phyloP scores from a whole-genome alignment of 2,329 filamentous ascomycete genomes.

The Penicillium glabrum region DNA sequence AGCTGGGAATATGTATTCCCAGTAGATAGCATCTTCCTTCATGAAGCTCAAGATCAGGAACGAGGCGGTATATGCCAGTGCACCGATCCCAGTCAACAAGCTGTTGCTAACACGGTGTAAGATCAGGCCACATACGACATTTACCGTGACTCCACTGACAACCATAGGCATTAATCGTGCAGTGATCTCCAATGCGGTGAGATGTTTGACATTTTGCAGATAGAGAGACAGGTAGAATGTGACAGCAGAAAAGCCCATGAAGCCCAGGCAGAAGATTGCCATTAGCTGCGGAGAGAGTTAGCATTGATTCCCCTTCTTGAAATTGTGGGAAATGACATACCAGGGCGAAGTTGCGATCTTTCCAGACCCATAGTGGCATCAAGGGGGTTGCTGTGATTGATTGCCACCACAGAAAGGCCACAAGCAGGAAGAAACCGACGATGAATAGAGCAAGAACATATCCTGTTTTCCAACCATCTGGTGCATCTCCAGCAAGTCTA shows the following conservation, averaged over 20 bases:
- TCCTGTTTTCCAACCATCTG: conserved; percentile 61
- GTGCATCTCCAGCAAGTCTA: conserved; percentile 54
- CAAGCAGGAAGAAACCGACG: conserved; percentile 57
- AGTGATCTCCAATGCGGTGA: conserved; percentile 59
- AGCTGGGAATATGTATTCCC: conserved; percentile 64
- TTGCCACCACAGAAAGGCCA: conserved; percentile 64
- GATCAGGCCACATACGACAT: conserved; percentile 61
- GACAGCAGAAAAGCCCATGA: conserved; percentile 61
- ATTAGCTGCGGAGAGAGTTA: conserved; percentile 48
- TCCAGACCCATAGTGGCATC: conserved; percentile 58
- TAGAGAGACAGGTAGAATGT: conserved; percentile 66
- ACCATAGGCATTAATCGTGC: conserved; percentile 66
- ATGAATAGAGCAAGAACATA: conserved; percentile 65
- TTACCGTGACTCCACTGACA: conserved; percentile 62
- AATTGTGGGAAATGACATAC: conserved; percentile 36
- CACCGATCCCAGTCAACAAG: conserved; percentile 57
- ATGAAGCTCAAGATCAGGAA: conserved; percentile 61
- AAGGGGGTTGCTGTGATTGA: conserved; percentile 50
- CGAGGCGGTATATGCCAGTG: conserved; percentile 41
- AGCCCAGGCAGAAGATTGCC: conserved; percentile 57
- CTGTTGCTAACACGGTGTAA: conserved; percentile 66
- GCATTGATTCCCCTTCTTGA: neutral
- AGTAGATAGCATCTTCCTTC: conserved; percentile 57
- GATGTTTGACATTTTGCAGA: conserved; percentile 58
- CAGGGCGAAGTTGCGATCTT: conserved; percentile 64